Conservation (phyloP, 2,329 filamentous ascomycete species). For the Clonostachys chloroleuca region DNA sequence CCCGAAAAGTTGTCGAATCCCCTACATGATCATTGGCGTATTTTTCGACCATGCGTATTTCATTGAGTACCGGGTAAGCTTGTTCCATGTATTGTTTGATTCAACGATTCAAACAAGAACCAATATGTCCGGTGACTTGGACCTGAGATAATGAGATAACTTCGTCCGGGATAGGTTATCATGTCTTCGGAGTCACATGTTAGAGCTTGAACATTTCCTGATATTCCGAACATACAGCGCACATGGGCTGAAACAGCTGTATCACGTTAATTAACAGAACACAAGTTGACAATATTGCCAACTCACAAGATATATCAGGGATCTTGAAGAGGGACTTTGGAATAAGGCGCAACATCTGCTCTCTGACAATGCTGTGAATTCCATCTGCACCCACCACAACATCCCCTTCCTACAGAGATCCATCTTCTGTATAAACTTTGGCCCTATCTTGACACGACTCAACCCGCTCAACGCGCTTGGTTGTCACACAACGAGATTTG, state of each 20-base stretch:
- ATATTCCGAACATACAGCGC: constrained; percentile 29
- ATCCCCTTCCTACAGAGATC: too few relatives aligned
- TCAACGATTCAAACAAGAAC: constrained; percentile 24
- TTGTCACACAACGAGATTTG: constrained; percentile 12
- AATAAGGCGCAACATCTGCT: constrained; percentile 13
- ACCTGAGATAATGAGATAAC: constrained; percentile 19
- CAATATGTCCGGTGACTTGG: constrained; percentile 23
- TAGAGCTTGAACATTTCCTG: constrained; percentile 15
- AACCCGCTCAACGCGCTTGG: constrained; percentile 7
- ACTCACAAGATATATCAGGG: not conserved
- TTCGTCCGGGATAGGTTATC: constrained; percentile 11
- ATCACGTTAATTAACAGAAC: constrained; percentile 9
- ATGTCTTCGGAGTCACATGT: constrained; percentile 8
- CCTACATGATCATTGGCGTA: constrained; percentile 11
- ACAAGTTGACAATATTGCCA: constrained; percentile 3
- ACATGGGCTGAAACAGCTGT: constrained; percentile 13
- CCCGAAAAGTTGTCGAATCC: constrained; percentile 14
- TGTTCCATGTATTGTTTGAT: constrained; percentile 15
- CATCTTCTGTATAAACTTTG: constrained; percentile 15
- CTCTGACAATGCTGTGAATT: constrained; percentile 27
- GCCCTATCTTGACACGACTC: constrained; percentile 1
- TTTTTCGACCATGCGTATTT: constrained; percentile 14
- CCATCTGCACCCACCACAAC: constrained; percentile 32
- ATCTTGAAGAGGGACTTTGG: too few relatives aligned
- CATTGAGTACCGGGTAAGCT: constrained; percentile 27